Conservation (phyloP, 2,329 filamentous ascomycete genomes). For the Trichophyton rubrum region DNA sequence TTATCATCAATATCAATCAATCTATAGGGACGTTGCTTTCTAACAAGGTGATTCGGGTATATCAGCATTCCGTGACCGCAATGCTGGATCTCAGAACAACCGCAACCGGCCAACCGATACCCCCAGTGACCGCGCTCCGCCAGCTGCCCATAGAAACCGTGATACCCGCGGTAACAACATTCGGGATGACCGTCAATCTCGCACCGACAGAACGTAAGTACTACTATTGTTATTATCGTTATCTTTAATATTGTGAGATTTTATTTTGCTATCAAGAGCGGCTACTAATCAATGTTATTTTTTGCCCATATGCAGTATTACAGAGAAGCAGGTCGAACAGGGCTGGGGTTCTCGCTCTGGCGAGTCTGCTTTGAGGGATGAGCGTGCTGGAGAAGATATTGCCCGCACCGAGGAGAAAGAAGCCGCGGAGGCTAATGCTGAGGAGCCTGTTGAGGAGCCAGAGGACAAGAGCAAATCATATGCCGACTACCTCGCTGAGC, state of each 20-base stretch:
- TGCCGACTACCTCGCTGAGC: slow-evolving; percentile 70
- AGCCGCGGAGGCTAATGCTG: slow-evolving; percentile 36
- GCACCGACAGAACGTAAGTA: slow-evolving; percentile 47
- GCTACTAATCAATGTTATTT: background rate
- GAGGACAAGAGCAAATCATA: slow-evolving; percentile 88
- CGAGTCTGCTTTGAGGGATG: slow-evolving; percentile 74
- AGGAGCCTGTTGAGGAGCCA: slow-evolving; percentile 41
- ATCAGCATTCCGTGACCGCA: slow-evolving; percentile 78
- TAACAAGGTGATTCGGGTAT: background rate
- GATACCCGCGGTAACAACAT: slow-evolving; percentile 47
- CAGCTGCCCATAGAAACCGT: slow-evolving; percentile 26
- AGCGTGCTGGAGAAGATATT: slow-evolving; percentile 81
- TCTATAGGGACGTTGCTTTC: background rate
- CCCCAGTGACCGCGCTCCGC: slow-evolving; percentile 11
- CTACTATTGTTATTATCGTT: background rate
- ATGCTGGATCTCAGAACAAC: slow-evolving; percentile 70
- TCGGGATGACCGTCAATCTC: slow-evolving; percentile 52
- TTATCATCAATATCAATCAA: background rate
- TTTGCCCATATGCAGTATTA: slow-evolving; percentile 22
- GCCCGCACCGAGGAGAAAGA: slow-evolving; percentile 76
- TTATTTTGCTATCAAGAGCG: background rate
- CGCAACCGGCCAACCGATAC: slow-evolving; percentile 68
- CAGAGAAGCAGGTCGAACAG: slow-evolving; percentile 50
- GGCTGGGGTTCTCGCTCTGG: slow-evolving; percentile 81
- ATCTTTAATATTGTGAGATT: too few species aligned